Conservation (phyloP, 768 basidiomycete genomes). For the Russula emetica region DNA sequence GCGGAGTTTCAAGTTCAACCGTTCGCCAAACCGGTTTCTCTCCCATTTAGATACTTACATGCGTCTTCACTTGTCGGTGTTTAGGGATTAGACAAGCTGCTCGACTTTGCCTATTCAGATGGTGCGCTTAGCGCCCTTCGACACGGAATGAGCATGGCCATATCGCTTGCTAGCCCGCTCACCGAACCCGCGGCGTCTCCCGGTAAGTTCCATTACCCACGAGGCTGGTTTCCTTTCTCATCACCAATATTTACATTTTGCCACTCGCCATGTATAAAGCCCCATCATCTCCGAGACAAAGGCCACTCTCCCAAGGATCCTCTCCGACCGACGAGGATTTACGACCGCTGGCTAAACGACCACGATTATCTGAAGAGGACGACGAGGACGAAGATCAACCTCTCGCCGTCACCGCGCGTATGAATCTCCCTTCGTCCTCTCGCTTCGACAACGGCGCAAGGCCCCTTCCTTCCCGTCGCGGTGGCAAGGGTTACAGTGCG, state of each 20-base stretch:
- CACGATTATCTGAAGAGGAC: constrained; percentile 26
- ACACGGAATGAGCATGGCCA: constrained; percentile 60
- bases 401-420: constrained; percentile 37
- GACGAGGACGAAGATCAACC: constrained; percentile 29
- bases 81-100: constrained; percentile 69
- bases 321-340: constrained; percentile 55
- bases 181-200: constrained; percentile 46
- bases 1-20: constrained; percentile 30
- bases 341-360: constrained; percentile 42
- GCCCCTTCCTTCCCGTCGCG: constrained; percentile 38
- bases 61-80: background rate
- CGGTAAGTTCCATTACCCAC: constrained; percentile 41
- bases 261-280: constrained; percentile 29
- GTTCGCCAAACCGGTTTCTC: constrained; percentile 3
- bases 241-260: constrained; percentile 17
- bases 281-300: constrained; percentile 34
- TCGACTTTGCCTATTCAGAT: constrained; percentile 77
- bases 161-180: constrained; percentile 47
- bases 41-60: constrained; percentile 5
- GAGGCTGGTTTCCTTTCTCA: constrained; percentile 27
- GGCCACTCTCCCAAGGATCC: constrained; percentile 26
- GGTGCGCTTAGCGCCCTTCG: constrained; percentile 64
- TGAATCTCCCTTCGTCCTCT: constrained; percentile 23
- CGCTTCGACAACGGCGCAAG: constrained; percentile 29
- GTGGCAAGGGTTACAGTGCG: constrained; percentile 55